Evolutionary conservation across 441 rosid species (phyloP).

Genomic region (Populus hybrid): DNA sequence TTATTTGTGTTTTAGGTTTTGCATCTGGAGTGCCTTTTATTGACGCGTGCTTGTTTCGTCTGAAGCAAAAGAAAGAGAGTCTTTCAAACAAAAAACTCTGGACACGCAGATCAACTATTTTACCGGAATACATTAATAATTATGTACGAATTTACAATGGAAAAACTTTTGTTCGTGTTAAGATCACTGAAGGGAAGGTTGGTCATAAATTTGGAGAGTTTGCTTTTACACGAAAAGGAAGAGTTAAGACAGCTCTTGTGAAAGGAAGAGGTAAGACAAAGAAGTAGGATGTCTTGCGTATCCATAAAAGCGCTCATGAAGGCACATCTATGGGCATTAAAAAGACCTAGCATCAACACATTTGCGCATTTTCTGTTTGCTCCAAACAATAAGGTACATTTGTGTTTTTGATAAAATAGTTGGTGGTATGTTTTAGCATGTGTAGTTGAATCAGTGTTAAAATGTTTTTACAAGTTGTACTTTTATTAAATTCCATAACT

Average conservation of each 20-base stretch:
- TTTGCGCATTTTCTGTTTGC: too few species aligned
- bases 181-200: constrained; percentile 61
- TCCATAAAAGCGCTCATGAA: too few species aligned
- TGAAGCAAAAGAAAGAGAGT: constrained; percentile 36
- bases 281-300: too few species aligned
- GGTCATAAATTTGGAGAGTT: constrained; percentile 66
- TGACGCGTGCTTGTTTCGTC: constrained; percentile 46
- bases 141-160: constrained; percentile 54
- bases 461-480: too few species aligned
- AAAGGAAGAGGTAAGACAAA: too few species aligned
- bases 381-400: too few species aligned
- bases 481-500: too few species aligned
- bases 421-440: too few species aligned
- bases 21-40: constrained; percentile 37
- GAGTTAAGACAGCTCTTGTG: neutral
- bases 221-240: constrained; percentile 48
- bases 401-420: too few species aligned
- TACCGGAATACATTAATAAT: constrained; percentile 49
- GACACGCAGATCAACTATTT: constrained; percentile 54
- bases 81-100: constrained; percentile 48
- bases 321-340: too few species aligned
- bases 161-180: constrained; percentile 43
- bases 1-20: neutral
- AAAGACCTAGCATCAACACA: too few species aligned
- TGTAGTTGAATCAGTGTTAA: too few species aligned